Conservation (phyloP, 208 protist species). For the Trichomonas gallinae region DNA sequence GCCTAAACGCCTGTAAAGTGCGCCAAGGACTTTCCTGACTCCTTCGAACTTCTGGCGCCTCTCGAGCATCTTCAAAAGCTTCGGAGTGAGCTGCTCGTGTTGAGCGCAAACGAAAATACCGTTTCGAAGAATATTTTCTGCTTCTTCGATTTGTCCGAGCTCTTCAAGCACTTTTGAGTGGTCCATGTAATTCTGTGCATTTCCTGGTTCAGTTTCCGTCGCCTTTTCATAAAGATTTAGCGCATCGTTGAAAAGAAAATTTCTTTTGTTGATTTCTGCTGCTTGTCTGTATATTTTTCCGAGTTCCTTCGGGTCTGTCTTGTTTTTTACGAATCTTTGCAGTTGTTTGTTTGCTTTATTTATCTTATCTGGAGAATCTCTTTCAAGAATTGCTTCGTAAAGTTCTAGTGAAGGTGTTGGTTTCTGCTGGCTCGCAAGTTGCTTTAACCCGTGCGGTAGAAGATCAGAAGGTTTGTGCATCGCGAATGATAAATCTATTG, state of each 20-base stretch:
- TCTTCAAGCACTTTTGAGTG: constrained; percentile 4
- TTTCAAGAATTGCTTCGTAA: background rate
- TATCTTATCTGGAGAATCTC: background rate
- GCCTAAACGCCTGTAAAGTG: background rate
- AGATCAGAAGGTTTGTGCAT: background rate
- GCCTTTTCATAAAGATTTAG: background rate
- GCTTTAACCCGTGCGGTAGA: background rate
- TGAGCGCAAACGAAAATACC: background rate
- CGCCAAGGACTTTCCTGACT: background rate
- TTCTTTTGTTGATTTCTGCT: background rate
- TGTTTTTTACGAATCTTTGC: background rate
- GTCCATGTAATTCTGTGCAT: background rate
- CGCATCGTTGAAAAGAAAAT: background rate
- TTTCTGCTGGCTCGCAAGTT: background rate
- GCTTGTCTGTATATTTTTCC: background rate
- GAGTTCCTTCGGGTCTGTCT: background rate
- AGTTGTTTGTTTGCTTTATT: background rate
- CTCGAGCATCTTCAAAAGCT: background rate
- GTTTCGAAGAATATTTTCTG: background rate
- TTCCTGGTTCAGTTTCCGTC: background rate
- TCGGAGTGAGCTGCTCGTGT: background rate
- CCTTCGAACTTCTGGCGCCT: background rate
- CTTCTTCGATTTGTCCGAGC: background rate
- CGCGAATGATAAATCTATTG: background rate
- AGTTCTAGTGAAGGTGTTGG: background rate